Evolutionary conservation across 2,329 filamentous ascomycete genomes (phyloP).

Genomic region (Whalleya microplaca): DNA sequence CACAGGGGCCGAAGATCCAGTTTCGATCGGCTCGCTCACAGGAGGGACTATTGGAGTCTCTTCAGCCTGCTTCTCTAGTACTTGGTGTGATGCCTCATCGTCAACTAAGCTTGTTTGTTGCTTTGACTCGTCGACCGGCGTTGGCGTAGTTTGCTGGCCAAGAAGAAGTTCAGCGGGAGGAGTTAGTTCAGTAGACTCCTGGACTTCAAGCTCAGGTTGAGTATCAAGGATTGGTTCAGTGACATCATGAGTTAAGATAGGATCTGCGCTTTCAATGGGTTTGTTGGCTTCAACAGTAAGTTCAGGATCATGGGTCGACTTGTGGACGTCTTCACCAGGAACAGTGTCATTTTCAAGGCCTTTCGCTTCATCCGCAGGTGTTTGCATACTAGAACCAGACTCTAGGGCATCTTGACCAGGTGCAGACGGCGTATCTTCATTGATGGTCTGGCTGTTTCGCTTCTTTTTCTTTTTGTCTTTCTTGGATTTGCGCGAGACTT

Average conservation of each 20-base stretch:
- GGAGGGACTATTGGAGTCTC: neutral
- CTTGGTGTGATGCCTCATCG: conserved; percentile 6
- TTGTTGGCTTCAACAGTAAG: neutral
- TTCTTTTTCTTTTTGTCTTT: conserved; percentile 32
- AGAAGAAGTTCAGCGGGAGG: neutral
- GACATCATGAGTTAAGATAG: neutral
- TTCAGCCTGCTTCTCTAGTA: neutral
- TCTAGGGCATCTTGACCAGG: conserved; percentile 9
- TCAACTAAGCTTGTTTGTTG: conserved; percentile 28
- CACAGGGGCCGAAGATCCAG: conserved; percentile 6
- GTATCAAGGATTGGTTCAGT: neutral
- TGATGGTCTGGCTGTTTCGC: conserved; percentile 11
- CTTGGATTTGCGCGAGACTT: conserved; percentile 19
- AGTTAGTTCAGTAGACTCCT: conserved; percentile 1
- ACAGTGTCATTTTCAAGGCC: neutral
- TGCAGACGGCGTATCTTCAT: conserved; percentile 11
- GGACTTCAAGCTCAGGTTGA: conserved; percentile 1
- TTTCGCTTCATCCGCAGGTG: conserved; percentile 6
- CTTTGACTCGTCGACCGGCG: conserved; percentile 1
- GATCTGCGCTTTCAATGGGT: neutral
- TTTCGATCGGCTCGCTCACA: conserved; percentile 13
- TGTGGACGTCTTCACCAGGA: conserved; percentile 2
- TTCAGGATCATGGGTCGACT: neutral
- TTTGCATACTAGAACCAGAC: conserved; percentile 5
- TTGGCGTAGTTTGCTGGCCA: conserved; percentile 3